Evolutionary conservation across 441 rosid genomes (phyloP), one percentile per base, ranked within the genome.

Genomic region (Populus trichocarpa): DNA sequence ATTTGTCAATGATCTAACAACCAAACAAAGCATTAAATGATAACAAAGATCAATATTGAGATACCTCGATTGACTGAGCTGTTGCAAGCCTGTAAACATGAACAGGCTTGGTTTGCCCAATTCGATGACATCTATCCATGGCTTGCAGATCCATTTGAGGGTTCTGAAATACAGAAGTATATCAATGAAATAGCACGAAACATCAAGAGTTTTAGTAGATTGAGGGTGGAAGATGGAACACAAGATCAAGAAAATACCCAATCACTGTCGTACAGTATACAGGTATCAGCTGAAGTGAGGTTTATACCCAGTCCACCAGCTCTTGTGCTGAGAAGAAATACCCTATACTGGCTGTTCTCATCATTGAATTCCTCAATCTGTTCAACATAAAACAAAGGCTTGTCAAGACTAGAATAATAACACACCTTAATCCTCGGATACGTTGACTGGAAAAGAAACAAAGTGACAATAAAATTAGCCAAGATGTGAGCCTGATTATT

Each of bases 101-200:
- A 84, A 96, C 99, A 69, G 99, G 98, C 83, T 96, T 96, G 23
- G 98, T 96, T 86, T 96, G 98, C 36, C 99, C 98, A 63, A 97
- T 95, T 84, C 99, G 90, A 75, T 97, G 99, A 87, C 99, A 97
- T 85, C 98, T 87, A 83, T 97, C 99, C 99, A 97, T 97, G 78
- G 99, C 99, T 88, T 97, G 98, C 80, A 95, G 87, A 86, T 94
- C 99, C 96, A 93, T 91, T 87, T 97, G 98, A 61, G 99, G 99
- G 77, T 97, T 97, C 99, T 97, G 87, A 30, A 75, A 75, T 23
- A 68, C 71, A 81, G 23, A 79, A 20, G 74, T 40, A 69, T 2
- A 36, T 30, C 20, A 8, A 67, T 73, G 71, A 77, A 63, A 74
- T 59, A 38, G 25, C 65, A 64, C 30, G 76, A 46, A 71, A 66